Conservation (phyloP, 495 filamentous ascomycete species). For the Neurospora sp. region DNA sequence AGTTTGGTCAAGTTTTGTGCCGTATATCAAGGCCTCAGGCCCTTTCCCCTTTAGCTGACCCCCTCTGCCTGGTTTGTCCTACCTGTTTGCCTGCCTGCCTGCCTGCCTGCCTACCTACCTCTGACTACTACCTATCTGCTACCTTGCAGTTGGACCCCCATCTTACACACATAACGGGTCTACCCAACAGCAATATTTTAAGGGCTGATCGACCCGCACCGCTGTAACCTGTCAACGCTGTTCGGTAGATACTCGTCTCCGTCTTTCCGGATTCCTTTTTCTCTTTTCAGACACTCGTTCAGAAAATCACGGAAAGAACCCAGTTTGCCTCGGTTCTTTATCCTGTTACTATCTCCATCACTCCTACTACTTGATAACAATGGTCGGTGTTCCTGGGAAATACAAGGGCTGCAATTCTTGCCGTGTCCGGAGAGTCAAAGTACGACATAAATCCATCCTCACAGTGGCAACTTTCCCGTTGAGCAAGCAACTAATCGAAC, state of each 20-base stretch:
- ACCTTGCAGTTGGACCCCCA: not conserved
- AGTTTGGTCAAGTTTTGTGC: not conserved
- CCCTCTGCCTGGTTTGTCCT: not conserved
- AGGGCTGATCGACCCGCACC: not conserved
- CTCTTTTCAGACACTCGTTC: not conserved
- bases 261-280: not conserved
- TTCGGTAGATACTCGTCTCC: not conserved
- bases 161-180: not conserved
- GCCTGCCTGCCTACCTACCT: not conserved
- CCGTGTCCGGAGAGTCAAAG: constrained; percentile 30
- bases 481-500: not conserved
- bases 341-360: not conserved
- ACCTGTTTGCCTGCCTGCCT: not conserved
- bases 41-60: not conserved
- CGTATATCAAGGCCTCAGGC: not conserved
- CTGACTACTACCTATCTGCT: not conserved
- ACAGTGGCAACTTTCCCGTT: not conserved
- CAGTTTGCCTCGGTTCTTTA: not conserved
- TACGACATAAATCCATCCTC: not conserved
- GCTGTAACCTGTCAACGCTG: not conserved
- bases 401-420: constrained; percentile 40
- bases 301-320: not conserved
- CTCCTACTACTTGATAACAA: not conserved
- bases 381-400: constrained; percentile 36
- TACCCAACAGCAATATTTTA: not conserved